These are phyloP conservation scores for Cladophialophora exuberans DNA, from an alignment of 2,329 filamentous ascomycete species.

Conservation along the genomic window DNA sequence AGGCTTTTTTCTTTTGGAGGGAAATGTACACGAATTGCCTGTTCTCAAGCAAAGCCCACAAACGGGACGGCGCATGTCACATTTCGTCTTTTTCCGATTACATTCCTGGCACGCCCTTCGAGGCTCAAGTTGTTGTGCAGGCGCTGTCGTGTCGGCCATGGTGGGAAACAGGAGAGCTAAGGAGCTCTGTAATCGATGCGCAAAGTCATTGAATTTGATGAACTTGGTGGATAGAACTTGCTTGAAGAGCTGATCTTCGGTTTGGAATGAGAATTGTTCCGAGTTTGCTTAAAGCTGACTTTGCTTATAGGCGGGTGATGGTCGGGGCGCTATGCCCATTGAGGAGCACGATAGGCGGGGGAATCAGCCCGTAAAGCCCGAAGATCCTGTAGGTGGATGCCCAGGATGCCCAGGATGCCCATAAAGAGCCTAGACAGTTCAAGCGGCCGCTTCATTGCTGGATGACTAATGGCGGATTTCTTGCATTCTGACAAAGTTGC, in stretches of 20 bases:
- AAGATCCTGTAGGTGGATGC: too few species aligned
- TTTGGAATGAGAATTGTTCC: not conserved
- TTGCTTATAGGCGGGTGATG: not conserved
- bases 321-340: not conserved
- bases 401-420: too few species aligned
- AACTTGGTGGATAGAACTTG: not conserved
- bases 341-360: not conserved
- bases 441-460: not conserved
- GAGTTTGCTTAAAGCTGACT: conserved; percentile 1
- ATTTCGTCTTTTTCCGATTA: conserved; percentile 29
- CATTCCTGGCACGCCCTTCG: conserved; percentile 24
- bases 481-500: too few species aligned
- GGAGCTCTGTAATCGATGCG: not conserved
- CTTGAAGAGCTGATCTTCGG: too few species aligned
- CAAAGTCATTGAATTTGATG: conserved; percentile 5
- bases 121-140: conserved; percentile 11
- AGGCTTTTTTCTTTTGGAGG: conserved; percentile 23
- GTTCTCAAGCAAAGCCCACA: conserved; percentile 27
- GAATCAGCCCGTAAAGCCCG: not conserved
- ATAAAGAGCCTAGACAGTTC: too few species aligned
- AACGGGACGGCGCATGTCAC: conserved; percentile 25
- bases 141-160: conserved; percentile 13
- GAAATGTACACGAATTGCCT: conserved; percentile 26
- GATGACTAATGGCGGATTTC: not conserved
- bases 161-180: not conserved